These are phyloP conservation scores for Saccharomycopsis sp. DNA, from an alignment of 805 yeast genomes.

Conservation along the genomic window DNA sequence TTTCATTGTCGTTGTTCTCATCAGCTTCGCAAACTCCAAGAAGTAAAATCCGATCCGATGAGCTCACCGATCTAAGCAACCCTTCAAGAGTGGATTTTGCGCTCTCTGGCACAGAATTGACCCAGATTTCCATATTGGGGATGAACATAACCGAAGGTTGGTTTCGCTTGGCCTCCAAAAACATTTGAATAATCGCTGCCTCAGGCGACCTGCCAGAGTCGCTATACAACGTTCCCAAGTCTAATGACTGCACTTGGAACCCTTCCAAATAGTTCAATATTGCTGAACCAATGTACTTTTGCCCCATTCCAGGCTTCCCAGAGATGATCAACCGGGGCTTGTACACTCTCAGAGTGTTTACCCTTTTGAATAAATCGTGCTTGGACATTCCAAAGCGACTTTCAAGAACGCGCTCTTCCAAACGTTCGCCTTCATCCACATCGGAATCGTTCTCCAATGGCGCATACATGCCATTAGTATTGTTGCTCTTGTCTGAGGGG, in stretches of 20 bases:
- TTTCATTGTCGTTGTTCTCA: conserved; percentile 35
- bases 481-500: not conserved
- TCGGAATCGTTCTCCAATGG: conserved; percentile 25
- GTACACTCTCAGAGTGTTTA: conserved; percentile 56
- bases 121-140: conserved; percentile 78
- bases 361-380: conserved; percentile 47
- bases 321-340: conserved; percentile 71
- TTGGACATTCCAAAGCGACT: conserved; percentile 58
- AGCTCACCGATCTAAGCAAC: conserved; percentile 54
- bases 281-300: conserved; percentile 76
- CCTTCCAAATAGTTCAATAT: conserved; percentile 78
- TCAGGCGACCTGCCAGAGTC: conserved; percentile 80
- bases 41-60: conserved; percentile 65
- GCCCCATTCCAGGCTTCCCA: conserved; percentile 79
- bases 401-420: conserved; percentile 25
- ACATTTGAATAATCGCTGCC: conserved; percentile 70
- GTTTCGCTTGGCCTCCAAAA: conserved; percentile 81
- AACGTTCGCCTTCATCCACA: conserved; percentile 18
- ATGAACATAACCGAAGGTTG: conserved; percentile 79
- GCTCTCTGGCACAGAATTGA: conserved; percentile 52
- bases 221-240: conserved; percentile 64
- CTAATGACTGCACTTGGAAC: conserved; percentile 78
- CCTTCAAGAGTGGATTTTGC: conserved; percentile 67
- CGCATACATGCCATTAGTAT: not conserved
- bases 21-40: conserved; percentile 58